Evolutionary conservation across 192 early-diverging fungal genomes (phyloP), one percentile per base, ranked within the genome.

Genomic region (Geranomyces michiganensis): DNA sequence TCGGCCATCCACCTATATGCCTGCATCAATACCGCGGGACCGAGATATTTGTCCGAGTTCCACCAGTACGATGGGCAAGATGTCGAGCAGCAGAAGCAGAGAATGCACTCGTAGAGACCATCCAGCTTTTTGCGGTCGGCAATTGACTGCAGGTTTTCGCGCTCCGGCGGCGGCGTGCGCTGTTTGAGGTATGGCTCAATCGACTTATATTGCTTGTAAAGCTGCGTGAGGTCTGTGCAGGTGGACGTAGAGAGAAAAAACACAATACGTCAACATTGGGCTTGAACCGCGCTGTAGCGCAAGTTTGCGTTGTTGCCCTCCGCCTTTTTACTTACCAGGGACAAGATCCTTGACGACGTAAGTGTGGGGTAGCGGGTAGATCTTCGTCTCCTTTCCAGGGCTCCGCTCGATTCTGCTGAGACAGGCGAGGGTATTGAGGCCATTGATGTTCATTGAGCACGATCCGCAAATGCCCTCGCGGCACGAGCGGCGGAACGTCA

Each of bases 1-100:
- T 98, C 96, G 65, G 89, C 88, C 92, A 98, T 98, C 96, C 96
- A 98, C 76, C 96, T 92, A 86, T 98, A 98, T 58, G 94, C 93
- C 86, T 96, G 94, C 87, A 98, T 90, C 61, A 98, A 86, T 19
- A 98, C 92, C 41, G 96, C 93, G 21, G 96, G 96, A 59, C 96
- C 96, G 26, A 98, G 87, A 79, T 98, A 98, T 45, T 77, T 78
- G 69, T 85, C 83, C 45, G 59, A 84, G 87, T 97, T 96, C 94
- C 95, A 97, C 94, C 94, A 97, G 87, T 97, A 96, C 71, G 89
- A 91, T 30, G 93, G 93, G 85, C 96, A 97, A 21, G 93, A 90
- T 29, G 96, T 97, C 6, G 94, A 96, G 81, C 96, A 98, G 85
- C 96, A 97, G 45, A 94, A 94, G 79, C 96, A 98, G 60, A 98